phyloP scores from a whole-genome alignment of 129 eudicot genomes.

The Dittrichia graveolens region DNA sequence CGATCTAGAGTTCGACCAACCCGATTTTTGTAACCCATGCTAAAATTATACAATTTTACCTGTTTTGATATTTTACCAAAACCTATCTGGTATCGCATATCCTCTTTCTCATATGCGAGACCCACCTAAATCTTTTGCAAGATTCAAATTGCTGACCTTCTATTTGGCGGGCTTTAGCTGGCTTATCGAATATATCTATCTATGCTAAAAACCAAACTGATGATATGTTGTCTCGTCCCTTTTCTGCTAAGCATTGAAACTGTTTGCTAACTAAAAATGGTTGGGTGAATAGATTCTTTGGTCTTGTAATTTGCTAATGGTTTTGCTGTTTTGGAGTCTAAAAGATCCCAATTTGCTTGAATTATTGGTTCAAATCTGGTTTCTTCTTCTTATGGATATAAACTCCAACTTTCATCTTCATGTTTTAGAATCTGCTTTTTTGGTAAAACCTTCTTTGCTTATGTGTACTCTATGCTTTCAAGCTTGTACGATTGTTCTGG shows the following conservation, averaged over 20 bases:
- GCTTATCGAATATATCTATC: background rate
- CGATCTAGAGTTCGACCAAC: no score
- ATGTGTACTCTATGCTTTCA: background rate
- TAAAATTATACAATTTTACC: background rate
- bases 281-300: background rate
- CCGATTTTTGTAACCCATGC: no score
- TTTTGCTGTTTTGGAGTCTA: background rate
- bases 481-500: background rate
- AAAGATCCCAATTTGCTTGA: constrained; percentile 15
- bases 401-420: background rate
- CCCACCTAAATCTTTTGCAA: constrained; percentile 2
- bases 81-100: background rate
- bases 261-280: constrained; percentile 1
- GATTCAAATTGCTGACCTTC: background rate
- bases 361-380: constrained; percentile 11
- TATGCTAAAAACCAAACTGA: background rate
- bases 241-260: constrained; percentile 6
- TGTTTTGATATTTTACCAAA: background rate
- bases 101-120: background rate
- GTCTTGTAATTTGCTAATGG: constrained; percentile 17
- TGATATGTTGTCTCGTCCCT: constrained; percentile 18
- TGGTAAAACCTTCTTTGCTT: background rate
- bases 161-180: background rate
- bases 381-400: constrained; percentile 24
- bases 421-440: constrained; percentile 3